Evolutionary conservation across 2,329 filamentous ascomycete species (phyloP).

Genomic region (Verticillium isaacii): DNA sequence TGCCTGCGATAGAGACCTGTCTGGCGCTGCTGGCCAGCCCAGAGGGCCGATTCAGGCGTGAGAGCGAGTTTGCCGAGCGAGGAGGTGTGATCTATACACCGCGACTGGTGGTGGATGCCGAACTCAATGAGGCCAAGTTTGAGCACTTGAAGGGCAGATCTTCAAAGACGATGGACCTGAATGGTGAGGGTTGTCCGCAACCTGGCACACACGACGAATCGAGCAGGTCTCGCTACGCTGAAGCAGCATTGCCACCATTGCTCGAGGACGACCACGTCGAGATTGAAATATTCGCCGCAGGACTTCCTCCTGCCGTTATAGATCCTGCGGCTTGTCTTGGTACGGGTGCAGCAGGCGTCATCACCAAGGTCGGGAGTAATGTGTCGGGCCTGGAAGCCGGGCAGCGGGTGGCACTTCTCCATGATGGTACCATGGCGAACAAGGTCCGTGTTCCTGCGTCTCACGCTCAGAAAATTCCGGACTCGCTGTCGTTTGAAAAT

Average conservation of each 20-base stretch:
- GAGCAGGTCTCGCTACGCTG: neutral
- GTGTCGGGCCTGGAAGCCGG: neutral
- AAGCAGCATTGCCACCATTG: neutral
- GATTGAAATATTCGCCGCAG: conserved; percentile 5
- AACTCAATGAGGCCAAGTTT: neutral
- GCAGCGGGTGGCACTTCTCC: neutral
- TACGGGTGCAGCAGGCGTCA: neutral
- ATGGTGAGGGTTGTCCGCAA: neutral
- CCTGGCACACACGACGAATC: neutral
- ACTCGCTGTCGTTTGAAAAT: neutral
- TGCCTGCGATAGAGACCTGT: conserved; percentile 1
- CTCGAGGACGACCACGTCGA: conserved; percentile 2
- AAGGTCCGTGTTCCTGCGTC: neutral
- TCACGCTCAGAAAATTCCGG: conserved; percentile 2
- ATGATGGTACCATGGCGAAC: conserved; percentile 6
- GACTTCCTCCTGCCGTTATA: neutral
- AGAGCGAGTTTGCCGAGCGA: conserved; percentile 21
- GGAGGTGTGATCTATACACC: conserved; percentile 16
- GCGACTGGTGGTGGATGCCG: conserved; percentile 1
- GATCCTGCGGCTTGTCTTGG: neutral
- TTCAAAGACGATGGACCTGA: neutral
- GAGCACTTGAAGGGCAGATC: neutral
- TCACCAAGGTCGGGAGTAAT: neutral
- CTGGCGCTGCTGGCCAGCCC: neutral
- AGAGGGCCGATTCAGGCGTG: conserved; percentile 3